Percentiles rank a stretch among this genome's conserved stretches.
phyloP scores from a whole-genome alignment of 192 early-diverging fungal genomes.

The Phlyctochytrium bullatum region DNA sequence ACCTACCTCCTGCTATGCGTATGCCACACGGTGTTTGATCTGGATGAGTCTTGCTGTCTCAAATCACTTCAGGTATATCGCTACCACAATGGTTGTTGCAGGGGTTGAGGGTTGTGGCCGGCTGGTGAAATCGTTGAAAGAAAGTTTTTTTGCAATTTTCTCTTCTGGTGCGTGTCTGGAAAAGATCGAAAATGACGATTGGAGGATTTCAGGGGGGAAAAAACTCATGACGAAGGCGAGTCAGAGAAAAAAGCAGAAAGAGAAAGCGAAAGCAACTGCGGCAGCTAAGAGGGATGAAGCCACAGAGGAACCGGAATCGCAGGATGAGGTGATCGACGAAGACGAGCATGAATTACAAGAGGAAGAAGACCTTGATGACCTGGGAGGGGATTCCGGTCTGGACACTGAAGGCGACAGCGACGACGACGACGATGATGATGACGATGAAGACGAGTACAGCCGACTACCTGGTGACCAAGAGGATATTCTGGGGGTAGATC shows the following conservation, averaged over 20 bases:
- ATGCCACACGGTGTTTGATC: too few relatives aligned
- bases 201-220: too few relatives aligned
- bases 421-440: constrained; percentile 17
- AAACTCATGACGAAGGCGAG: constrained; percentile 16
- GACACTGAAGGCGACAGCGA: constrained; percentile 16
- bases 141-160: too few relatives aligned
- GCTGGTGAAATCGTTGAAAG: too few relatives aligned
- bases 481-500: constrained; percentile 12
- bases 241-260: constrained; percentile 31
- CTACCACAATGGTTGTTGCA: too few relatives aligned
- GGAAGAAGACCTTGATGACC: constrained; percentile 11
- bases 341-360: constrained; percentile 25
- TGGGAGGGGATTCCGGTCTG: constrained; percentile 8
- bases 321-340: constrained; percentile 27
- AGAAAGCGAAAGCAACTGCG: constrained; percentile 21
- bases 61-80: too few relatives aligned
- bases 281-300: constrained; percentile 12
- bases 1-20: too few relatives aligned
- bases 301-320: constrained; percentile 8
- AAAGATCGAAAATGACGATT: too few relatives aligned
- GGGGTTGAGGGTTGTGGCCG: too few relatives aligned
- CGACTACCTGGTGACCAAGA: constrained; percentile 17
- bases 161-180: too few relatives aligned
- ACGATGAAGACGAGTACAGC: constrained; percentile 16
- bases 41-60: too few relatives aligned